These are phyloP conservation scores for Penicillium nordicum DNA, from an alignment of 2,329 filamentous ascomycete genomes.

Conservation along the genomic window DNA sequence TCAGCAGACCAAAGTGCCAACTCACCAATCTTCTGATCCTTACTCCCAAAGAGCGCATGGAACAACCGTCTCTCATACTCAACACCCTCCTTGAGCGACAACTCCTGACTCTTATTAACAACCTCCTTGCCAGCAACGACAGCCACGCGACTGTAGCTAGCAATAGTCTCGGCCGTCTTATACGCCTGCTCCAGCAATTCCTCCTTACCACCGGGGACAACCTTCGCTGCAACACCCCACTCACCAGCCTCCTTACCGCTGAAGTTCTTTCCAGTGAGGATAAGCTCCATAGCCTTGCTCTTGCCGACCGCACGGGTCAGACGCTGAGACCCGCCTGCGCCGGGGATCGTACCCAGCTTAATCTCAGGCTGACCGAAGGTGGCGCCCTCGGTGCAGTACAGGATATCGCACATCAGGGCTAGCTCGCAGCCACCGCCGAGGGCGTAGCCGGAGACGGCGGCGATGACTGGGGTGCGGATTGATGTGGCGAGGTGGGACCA, in stretches of 20 bases:
- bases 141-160: constrained; percentile 79
- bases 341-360: constrained; percentile 88
- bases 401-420: constrained; percentile 93
- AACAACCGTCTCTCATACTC: constrained; percentile 94
- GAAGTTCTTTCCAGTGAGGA: constrained; percentile 81
- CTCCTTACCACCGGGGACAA: constrained; percentile 71
- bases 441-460: constrained; percentile 90
- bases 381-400: constrained; percentile 82
- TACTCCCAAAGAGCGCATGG: constrained; percentile 86
- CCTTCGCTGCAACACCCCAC: constrained; percentile 84
- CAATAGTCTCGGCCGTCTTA: constrained; percentile 84
- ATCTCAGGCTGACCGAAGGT: constrained; percentile 98
- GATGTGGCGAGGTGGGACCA: constrained; percentile 84
- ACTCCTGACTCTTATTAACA: constrained; percentile 98
- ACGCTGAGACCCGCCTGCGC: constrained; percentile 86
- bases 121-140: constrained; percentile 91
- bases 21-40: constrained; percentile 92
- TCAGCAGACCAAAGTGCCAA: not conserved
- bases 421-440: constrained; percentile 94
- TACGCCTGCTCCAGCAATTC: constrained; percentile 77
- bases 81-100: constrained; percentile 80
- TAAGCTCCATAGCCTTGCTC: constrained; percentile 84
- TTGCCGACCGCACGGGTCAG: constrained; percentile 80
- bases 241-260: constrained; percentile 77
- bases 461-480: constrained; percentile 91